Base-by-base conservation (phyloP, 495 filamentous ascomycete species). In the Apodospora peruviana region DNA sequence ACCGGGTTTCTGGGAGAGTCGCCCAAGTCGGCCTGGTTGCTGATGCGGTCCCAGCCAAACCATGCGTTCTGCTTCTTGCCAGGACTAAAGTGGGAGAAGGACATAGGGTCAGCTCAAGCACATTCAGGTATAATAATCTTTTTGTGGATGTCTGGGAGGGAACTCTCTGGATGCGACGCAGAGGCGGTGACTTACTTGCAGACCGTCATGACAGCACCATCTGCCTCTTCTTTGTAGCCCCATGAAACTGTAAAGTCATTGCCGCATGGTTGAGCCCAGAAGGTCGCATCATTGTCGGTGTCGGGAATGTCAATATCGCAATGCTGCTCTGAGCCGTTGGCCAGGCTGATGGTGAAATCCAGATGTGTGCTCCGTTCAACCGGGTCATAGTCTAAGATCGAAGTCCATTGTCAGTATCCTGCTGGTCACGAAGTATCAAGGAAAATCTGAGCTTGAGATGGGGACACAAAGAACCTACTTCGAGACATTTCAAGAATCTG, bases 121-220 rank as follows among this genome's bases (percentile, higher is more conserved):
- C 39, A 8, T 21, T 5, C 39, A n/a, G 21, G 3, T 9, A 20
- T n/a, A 22, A 17, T 4, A 22, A 20, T 41, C n/a, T 9, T 41
- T 41, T 17, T 22, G 7, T 19, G 4, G 2, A 8, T 41, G 8
- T 22, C 3, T 19, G 14, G 16, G 17, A 19, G 16, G 14, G 16
- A 19, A 48, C n/a, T 11, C 10, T 10, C 1, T 4, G 1, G 12
- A 20, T 11, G 7, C 14, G 12, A 2, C 12, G n/a, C n/a, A n/a
- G n/a, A n/a, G n/a, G n/a, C 37, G 2, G 18, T 40, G 16, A 52
- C 57, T 52, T 25, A 60, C 57, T 46, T 21, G 44, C 59, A 62
- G 22, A 59, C 40, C 14, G 59, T 62, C 52, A 62, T 57, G 41
- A 62, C 56, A 4, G 50, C 59, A 11, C 52, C 46, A 29, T 59